Conservation (phyloP, 257 asterid genomes). For the Paulownia fortunei region DNA sequence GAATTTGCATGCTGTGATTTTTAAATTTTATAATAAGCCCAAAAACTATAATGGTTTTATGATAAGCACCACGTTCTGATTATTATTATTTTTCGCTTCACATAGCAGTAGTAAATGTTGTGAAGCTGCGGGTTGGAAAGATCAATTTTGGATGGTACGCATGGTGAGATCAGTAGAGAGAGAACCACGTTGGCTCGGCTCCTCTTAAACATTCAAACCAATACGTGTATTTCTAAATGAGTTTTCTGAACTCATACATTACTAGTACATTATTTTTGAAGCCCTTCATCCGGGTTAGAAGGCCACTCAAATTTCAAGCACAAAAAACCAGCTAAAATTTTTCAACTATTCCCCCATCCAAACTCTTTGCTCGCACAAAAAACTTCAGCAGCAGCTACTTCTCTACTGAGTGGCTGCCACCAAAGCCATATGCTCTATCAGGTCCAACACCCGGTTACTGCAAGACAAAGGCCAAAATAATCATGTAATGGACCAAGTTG, state of each 20-base stretch:
- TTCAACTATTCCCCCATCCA: neutral
- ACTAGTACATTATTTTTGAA: constrained; percentile 5
- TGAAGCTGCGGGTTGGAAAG: too few species aligned
- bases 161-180: too few species aligned
- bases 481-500: neutral
- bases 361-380: neutral
- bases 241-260: neutral
- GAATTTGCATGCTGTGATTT: too few species aligned
- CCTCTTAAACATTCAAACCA: neutral
- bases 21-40: too few species aligned
- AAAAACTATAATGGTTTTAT: too few species aligned
- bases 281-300: neutral
- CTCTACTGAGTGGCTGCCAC: constrained; percentile 58
- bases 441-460: constrained; percentile 76
- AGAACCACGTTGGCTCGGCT: neutral
- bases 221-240: constrained; percentile 12
- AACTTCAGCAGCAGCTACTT: neutral
- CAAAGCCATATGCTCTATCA: constrained; percentile 76
- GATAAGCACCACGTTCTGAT: too few species aligned
- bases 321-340: neutral
- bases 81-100: too few species aligned
- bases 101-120: too few species aligned
- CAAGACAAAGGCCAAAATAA: constrained; percentile 6
- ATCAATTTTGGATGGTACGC: too few species aligned
- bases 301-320: neutral